A percentile compares a stretch with the other conserved stretches of the same genome.
These are phyloP conservation scores for Lignosus rhinocerotis DNA, from an alignment of 1,284 basidiomycete species.

Conservation along the genomic window DNA sequence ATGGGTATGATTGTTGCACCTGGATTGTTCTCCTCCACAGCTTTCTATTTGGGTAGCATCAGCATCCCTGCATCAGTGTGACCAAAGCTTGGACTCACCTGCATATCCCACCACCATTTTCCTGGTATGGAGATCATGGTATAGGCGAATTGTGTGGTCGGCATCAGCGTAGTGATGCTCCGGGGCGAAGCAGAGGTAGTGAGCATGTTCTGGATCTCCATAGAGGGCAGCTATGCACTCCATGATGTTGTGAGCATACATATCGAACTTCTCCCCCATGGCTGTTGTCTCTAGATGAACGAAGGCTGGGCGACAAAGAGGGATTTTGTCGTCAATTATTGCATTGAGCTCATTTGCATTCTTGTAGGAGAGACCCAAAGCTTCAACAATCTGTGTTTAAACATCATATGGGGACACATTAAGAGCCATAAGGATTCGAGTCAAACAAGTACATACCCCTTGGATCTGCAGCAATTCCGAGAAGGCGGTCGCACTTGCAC, in stretches of 20 bases:
- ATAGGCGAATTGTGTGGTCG: constrained; percentile 24
- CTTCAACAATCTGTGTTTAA: constrained; percentile 3
- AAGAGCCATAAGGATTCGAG: no score
- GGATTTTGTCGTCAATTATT: constrained; percentile 29
- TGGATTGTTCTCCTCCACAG: constrained; percentile 28
- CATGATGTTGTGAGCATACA: constrained; percentile 28
- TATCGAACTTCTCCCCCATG: constrained; percentile 12
- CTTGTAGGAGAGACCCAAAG: constrained; percentile 31
- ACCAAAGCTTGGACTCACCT: no score
- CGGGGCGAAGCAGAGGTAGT: constrained; percentile 33
- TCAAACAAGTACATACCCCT: no score
- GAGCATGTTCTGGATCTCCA: constrained; percentile 32
- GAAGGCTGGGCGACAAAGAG: constrained; percentile 29
- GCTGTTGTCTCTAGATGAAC: constrained; percentile 19
- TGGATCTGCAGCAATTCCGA: constrained; percentile 21
- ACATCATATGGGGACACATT: no score
- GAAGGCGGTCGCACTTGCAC: constrained; percentile 18
- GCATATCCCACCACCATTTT: constrained; percentile 42
- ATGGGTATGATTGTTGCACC: constrained; percentile 42
- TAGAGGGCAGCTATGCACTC: constrained; percentile 33
- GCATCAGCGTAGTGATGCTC: constrained; percentile 32
- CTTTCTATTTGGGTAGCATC: constrained; percentile 20
- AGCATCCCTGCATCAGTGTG: no score
- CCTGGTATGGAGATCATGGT: constrained; percentile 42
- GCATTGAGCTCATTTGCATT: constrained; percentile 31